These are phyloP conservation scores for Pelargonium cotyledonis DNA, from an alignment of 441 rosid species.

Conservation along the genomic window DNA sequence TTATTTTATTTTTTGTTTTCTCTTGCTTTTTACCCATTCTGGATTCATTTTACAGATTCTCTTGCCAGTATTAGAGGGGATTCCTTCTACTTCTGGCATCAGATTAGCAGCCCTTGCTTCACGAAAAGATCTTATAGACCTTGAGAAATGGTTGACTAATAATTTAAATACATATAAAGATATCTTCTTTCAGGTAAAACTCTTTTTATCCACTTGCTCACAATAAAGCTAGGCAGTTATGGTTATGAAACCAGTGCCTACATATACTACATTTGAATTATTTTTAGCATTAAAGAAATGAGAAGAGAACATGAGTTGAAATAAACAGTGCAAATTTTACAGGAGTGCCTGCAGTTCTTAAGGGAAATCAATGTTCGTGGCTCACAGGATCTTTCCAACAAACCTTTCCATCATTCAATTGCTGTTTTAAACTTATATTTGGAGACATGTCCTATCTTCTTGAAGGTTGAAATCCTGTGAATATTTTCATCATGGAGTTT, in stretches of 20 bases:
- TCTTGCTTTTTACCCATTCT: conserved; percentile 8
- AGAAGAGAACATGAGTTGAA: conserved; percentile 18
- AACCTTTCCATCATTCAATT: conserved; percentile 53
- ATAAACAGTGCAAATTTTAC: conserved; percentile 26
- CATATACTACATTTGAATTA: not conserved
- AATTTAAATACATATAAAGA: conserved; percentile 56
- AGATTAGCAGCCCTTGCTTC: conserved; percentile 88
- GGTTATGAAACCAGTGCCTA: not conserved
- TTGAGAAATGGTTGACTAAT: conserved; percentile 77
- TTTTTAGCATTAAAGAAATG: conserved; percentile 13
- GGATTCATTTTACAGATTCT: conserved; percentile 51
- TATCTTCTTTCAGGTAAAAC: conserved; percentile 68
- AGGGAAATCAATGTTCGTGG: conserved; percentile 67
- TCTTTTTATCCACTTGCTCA: not conserved
- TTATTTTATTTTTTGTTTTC: not conserved
- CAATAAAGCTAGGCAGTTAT: not conserved
- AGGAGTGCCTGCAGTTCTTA: conserved; percentile 87
- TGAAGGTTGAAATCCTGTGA: conserved; percentile 49
- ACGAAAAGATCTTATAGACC: conserved; percentile 60
- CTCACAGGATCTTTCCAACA: conserved; percentile 60
- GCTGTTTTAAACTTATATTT: conserved; percentile 50
- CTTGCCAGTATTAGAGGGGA: conserved; percentile 57
- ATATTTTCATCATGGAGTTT: conserved; percentile 4
- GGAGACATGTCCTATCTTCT: conserved; percentile 54
- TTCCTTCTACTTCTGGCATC: conserved; percentile 62